Evolutionary conservation across 352 stramenopile genomes (phyloP), one percentile per base, ranked within the genome.

Genomic region (Plasmopara muralis): DNA sequence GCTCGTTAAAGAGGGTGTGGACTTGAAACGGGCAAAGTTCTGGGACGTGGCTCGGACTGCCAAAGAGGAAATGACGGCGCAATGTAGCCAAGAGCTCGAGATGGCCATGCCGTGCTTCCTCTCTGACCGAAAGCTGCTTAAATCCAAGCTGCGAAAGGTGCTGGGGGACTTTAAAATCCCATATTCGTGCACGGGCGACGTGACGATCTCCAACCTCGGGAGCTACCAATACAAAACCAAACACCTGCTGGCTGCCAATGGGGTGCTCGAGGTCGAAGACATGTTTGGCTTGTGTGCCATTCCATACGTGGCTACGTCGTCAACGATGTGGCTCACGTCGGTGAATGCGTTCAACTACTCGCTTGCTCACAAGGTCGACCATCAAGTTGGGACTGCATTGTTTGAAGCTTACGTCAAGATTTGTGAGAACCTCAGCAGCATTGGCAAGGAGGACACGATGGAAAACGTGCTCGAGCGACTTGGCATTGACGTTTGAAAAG

Each of bases 371-470:
- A 87, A 87, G 47, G 53, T 83, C 40, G 55, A 77, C 50, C 47
- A 62, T 15, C 55, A 61, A 41, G 63, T 71, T 30, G 63, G 62
- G 14, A 63, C 16, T 13, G 50, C 64, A 15, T 56, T 85, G 4
- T 87, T 87, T 52, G 54, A 75, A 25, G 77, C 70, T 38, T 82
- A 83, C 46, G 72, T 85, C 10, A 64, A 78, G 40, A 70, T 72
- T 44, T 74, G 78, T 15, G 77, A 87, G 47, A 57, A 66, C 53
- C 54, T 74, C 6, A 69, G 74, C 10, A 66, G 57, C 18, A 72
- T 85, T 50, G 37, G 51, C 12, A 61, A 60, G 14, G 53, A 68
- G 10, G 77, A 82, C 38, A 76, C 77, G 43, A 61, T 87, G 28
- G 64, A 64, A 46, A 47, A 70, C 10, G 61, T 68, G 39, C 63